Conservation (phyloP, 1,284 basidiomycete species). For the Moesziomyces parantarcticus region DNA sequence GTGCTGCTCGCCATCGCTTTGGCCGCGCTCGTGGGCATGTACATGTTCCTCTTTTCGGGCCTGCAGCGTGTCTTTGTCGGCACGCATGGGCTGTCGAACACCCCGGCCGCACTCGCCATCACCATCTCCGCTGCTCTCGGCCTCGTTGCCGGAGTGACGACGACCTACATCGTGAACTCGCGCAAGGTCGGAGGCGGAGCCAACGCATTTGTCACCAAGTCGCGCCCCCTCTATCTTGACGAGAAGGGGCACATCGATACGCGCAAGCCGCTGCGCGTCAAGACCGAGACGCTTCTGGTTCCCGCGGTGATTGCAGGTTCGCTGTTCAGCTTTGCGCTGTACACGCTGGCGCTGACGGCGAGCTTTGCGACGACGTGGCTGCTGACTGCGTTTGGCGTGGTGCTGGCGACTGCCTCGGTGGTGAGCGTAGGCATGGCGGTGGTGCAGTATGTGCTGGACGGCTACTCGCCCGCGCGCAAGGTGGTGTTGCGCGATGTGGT, state of each 20-base stretch:
- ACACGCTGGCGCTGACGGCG: conserved; percentile 41
- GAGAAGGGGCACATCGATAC: conserved; percentile 57
- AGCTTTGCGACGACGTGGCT: conserved; percentile 35
- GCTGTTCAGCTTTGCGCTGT: conserved; percentile 45
- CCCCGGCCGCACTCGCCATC: conserved; percentile 15
- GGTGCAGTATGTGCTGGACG: conserved; percentile 42
- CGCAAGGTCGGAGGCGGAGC: neutral
- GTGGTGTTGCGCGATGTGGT: conserved; percentile 33
- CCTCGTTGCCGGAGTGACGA: conserved; percentile 12
- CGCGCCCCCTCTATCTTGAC: conserved; percentile 44
- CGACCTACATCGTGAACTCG: conserved; percentile 23
- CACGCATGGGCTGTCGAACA: conserved; percentile 16
- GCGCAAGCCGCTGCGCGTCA: conserved; percentile 24
- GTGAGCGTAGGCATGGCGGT: conserved; percentile 9
- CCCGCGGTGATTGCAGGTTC: conserved; percentile 17
- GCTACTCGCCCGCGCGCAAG: conserved; percentile 30
- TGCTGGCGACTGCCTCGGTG: conserved; percentile 26
- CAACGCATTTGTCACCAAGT: conserved; percentile 16
- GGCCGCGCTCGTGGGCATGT: conserved; percentile 23
- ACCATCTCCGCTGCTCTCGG: conserved; percentile 24
- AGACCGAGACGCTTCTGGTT: conserved; percentile 36
- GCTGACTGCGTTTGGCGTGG: conserved; percentile 31
- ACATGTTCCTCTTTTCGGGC: conserved; percentile 34
- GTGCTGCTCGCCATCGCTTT: conserved; percentile 13
- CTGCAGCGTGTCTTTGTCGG: conserved; percentile 24